A percentile compares a stretch with the other conserved stretches of the same genome.
Evolutionary conservation across 2,329 filamentous ascomycete species (phyloP).

Genomic region (Ceratocystis alfenasii): DNA sequence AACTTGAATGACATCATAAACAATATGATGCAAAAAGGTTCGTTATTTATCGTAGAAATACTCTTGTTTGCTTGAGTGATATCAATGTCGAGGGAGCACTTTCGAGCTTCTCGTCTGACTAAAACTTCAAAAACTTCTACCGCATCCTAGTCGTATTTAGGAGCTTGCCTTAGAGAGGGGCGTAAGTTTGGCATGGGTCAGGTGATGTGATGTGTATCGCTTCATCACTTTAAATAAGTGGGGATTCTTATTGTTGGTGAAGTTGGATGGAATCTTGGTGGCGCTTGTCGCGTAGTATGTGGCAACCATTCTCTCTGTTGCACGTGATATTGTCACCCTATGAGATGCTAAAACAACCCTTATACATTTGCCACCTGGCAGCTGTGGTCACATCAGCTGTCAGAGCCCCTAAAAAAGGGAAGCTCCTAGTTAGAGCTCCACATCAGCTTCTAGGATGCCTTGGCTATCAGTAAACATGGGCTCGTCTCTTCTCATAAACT

Average conservation of each 20-base stretch:
- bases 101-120: neutral
- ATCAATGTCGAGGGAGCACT: neutral
- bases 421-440: conserved; percentile 10
- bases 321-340: too few relatives aligned
- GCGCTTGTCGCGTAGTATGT: neutral
- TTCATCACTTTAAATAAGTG: neutral
- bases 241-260: neutral
- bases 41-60: too few relatives aligned
- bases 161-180: neutral
- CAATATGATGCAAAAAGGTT: neutral
- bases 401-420: neutral
- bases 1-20: neutral
- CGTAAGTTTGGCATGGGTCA: neutral
- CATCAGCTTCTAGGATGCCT: conserved; percentile 18
- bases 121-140: neutral
- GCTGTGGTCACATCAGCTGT: neutral
- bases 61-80: too few relatives aligned
- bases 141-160: neutral
- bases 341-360: neutral
- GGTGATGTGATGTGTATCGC: neutral
- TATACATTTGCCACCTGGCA: neutral
- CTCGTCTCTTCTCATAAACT: neutral
- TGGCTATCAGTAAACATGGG: neutral
- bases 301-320: too few relatives aligned
- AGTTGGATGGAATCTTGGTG: neutral